These are phyloP conservation scores for Coriaria nepalensis DNA, from an alignment of 306 rosid genomes.

Conservation along the genomic window DNA sequence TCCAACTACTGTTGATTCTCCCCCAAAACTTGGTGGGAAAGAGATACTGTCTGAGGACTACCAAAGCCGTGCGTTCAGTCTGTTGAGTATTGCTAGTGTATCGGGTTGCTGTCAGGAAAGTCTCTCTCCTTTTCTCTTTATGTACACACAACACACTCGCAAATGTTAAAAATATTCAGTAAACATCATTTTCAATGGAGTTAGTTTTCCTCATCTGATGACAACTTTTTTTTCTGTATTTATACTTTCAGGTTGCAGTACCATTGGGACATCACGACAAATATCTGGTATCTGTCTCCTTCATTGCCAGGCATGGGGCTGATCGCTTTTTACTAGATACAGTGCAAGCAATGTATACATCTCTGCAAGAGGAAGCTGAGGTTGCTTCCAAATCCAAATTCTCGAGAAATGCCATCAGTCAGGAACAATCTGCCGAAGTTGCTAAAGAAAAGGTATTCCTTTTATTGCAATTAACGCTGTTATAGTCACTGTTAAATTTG, in stretches of 20 bases:
- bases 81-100: slow-evolving; percentile 80
- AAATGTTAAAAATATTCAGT: background rate
- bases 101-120: slow-evolving; percentile 96
- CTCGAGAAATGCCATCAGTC: slow-evolving; percentile 46
- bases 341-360: slow-evolving; percentile 40
- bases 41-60: slow-evolving; percentile 59
- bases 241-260: slow-evolving; percentile 59
- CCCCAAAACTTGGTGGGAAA: slow-evolving; percentile 83
- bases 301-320: slow-evolving; percentile 88
- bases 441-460: slow-evolving; percentile 77
- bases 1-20: slow-evolving; percentile 82
- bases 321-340: slow-evolving; percentile 89
- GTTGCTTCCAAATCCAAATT: slow-evolving; percentile 48
- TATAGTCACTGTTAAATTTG: too few relatives aligned
- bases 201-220: background rate
- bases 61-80: slow-evolving; percentile 48
- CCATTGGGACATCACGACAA: slow-evolving; percentile 73
- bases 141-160: background rate
- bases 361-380: slow-evolving; percentile 77
- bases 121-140: slow-evolving; percentile 7
- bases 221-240: slow-evolving; percentile 7
- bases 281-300: slow-evolving; percentile 72
- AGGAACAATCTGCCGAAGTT: slow-evolving; percentile 77
- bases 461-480: too few relatives aligned
- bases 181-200: background rate